Percentiles rank a stretch among this genome's conserved stretches.
Conservation (phyloP, 352 stramenopile genomes). For the Phytophthora pistaciae region DNA sequence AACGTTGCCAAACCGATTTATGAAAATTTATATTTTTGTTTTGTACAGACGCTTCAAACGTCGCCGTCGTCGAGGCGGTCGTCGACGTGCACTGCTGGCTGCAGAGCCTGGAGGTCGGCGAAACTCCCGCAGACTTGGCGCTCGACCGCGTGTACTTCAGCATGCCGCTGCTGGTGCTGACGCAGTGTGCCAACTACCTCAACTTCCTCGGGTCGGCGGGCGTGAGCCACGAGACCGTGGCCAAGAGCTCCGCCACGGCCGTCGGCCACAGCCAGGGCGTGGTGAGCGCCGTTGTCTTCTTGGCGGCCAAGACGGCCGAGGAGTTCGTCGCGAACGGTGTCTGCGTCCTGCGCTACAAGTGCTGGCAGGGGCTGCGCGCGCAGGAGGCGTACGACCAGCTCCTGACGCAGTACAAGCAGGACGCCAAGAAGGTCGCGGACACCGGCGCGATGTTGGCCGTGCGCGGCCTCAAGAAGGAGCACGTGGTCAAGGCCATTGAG, state of each 20-base stretch:
- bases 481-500: too few relatives aligned
- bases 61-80: conserved; percentile 48
- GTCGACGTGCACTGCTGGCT: conserved; percentile 73
- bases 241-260: conserved; percentile 52
- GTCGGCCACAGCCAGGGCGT: too few relatives aligned
- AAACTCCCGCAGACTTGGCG: conserved; percentile 18
- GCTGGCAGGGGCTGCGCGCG: conserved; percentile 81
- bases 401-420: conserved; percentile 36
- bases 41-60: too few relatives aligned
- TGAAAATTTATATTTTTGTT: too few relatives aligned
- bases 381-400: conserved; percentile 62
- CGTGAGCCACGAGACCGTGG: conserved; percentile 65
- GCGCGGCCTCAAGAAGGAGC: too few relatives aligned
- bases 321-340: conserved; percentile 63
- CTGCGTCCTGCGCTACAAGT: conserved; percentile 76
- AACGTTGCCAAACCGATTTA: too few relatives aligned
- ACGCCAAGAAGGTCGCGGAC: too few relatives aligned
- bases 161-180: conserved; percentile 82
- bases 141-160: conserved; percentile 68
- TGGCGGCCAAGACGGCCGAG: conserved; percentile 56
- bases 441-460: too few relatives aligned
- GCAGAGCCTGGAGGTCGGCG: conserved; percentile 30
- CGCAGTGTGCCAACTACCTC: conserved; percentile 83
- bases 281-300: conserved; percentile 74
- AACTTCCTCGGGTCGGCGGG: conserved; percentile 62